Evolutionary conservation across 306 rosid genomes (phyloP).

Genomic region (Parietaria judaica): DNA sequence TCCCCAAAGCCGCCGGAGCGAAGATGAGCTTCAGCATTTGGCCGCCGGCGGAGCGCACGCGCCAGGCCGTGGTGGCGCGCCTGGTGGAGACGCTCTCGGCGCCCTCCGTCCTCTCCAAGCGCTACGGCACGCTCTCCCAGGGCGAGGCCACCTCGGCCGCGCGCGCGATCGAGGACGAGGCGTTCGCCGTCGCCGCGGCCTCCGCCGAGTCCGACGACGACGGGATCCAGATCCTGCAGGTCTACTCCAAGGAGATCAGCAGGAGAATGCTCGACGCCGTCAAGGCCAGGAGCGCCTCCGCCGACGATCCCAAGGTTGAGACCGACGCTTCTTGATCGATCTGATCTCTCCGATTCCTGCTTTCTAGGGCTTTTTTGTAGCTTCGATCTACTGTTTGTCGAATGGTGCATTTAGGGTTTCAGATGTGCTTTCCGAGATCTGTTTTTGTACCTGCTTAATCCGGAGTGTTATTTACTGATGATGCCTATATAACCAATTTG

Average conservation of each 20-base stretch:
- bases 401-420: constrained; percentile 4
- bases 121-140: constrained; percentile 58
- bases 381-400: neutral
- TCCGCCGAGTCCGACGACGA: constrained; percentile 51
- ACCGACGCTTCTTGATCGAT: constrained; percentile 24
- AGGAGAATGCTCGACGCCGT: constrained; percentile 84
- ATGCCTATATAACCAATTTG: constrained; percentile 11
- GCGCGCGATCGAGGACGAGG: constrained; percentile 62
- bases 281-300: constrained; percentile 35
- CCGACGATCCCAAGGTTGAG: constrained; percentile 17
- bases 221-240: constrained; percentile 89
- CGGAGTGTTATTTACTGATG: constrained; percentile 15
- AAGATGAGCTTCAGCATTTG: constrained; percentile 59
- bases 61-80: constrained; percentile 76
- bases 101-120: constrained; percentile 82
- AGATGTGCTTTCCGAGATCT: constrained; percentile 24
- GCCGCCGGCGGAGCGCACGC: constrained; percentile 95
- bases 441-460: constrained; percentile 10
- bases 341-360: constrained; percentile 21
- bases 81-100: constrained; percentile 72
- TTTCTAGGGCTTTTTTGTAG: constrained; percentile 12
- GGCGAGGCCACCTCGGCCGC: constrained; percentile 59
- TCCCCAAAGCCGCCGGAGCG: constrained; percentile 17
- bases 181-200: constrained; percentile 51
- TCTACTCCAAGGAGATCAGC: constrained; percentile 94